Percentiles rank a stretch among this genome's conserved stretches.
Evolutionary conservation across 176 grass and related monocot genomes (phyloP).

Genomic region (Tillandsia fasciculata): DNA sequence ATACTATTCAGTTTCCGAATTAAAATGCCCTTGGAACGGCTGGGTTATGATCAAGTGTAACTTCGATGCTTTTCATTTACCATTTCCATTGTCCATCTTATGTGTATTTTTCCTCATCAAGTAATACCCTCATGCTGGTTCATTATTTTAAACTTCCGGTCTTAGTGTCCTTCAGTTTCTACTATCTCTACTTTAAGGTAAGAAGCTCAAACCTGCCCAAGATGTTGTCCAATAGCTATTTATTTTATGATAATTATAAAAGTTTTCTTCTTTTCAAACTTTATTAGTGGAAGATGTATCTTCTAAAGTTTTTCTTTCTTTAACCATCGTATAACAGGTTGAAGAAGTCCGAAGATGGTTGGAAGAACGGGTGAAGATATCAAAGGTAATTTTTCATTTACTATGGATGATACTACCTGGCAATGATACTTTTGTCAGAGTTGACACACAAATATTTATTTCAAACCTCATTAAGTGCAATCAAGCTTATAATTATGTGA

Average conservation of each 20-base stretch:
- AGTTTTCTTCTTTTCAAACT: neutral
- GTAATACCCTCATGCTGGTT: neutral
- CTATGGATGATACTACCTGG: neutral
- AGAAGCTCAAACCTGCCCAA: too few relatives aligned
- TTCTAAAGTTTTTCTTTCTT: conserved; percentile 11
- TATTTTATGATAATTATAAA: neutral
- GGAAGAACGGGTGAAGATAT: conserved; percentile 57
- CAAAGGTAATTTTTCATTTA: conserved; percentile 47
- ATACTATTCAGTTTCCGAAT: too few relatives aligned
- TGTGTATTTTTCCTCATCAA: neutral
- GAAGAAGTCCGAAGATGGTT: conserved; percentile 93
- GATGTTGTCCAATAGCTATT: neutral
- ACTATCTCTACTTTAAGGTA: too few relatives aligned
- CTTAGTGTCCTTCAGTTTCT: neutral
- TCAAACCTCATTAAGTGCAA: too few relatives aligned
- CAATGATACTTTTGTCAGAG: neutral
- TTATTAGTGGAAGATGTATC: conserved; percentile 1
- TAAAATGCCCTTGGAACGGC: too few relatives aligned
- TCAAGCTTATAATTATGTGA: too few relatives aligned
- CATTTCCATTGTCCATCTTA: neutral
- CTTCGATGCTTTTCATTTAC: neutral
- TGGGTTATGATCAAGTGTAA: neutral
- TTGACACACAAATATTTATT: neutral
- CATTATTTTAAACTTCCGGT: neutral
- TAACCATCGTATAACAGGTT: conserved; percentile 38